phyloP scores from a whole-genome alignment of 805 yeast species.

The Yamadazyma olivae region DNA sequence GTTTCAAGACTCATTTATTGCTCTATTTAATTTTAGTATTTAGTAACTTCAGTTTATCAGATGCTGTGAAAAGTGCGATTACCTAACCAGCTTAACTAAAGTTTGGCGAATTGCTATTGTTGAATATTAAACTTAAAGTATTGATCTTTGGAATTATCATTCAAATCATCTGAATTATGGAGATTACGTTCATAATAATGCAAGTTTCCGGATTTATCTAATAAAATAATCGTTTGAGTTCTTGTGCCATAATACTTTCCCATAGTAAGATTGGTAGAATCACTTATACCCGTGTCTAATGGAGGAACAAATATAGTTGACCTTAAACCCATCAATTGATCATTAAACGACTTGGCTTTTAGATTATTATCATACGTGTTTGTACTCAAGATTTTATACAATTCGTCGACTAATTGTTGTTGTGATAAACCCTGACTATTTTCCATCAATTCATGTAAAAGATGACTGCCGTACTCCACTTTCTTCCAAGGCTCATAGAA shows the following conservation, averaged over 20 bases:
- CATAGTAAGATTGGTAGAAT: slow-evolving; percentile 14
- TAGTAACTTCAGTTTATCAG: not conserved
- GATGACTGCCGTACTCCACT: slow-evolving; percentile 46
- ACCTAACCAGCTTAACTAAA: too few species aligned
- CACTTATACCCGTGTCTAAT: slow-evolving; percentile 24
- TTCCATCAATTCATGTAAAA: slow-evolving; percentile 20
- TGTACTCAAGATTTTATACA: slow-evolving; percentile 54
- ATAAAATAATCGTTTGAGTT: slow-evolving; percentile 74
- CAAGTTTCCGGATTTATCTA: slow-evolving; percentile 49
- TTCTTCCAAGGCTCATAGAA: slow-evolving; percentile 74
- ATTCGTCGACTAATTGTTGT: slow-evolving; percentile 42
- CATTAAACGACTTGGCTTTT: slow-evolving; percentile 12
- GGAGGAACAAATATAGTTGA: slow-evolving; percentile 75
- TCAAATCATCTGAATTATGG: slow-evolving; percentile 42
- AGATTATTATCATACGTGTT: slow-evolving; percentile 30
- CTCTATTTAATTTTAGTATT: not conserved
- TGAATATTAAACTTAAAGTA: slow-evolving; percentile 3
- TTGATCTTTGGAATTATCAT: not conserved
- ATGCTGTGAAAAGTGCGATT: too few species aligned
- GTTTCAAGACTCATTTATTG: slow-evolving; percentile 12
- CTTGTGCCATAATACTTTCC: slow-evolving; percentile 80
- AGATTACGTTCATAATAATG: slow-evolving; percentile 62
- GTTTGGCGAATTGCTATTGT: slow-evolving; percentile 12
- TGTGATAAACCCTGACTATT: slow-evolving; percentile 4
- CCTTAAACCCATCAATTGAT: slow-evolving; percentile 41